Base-by-base conservation (phyloP, 805 yeast genomes). In the Ogataea saltuana region DNA sequence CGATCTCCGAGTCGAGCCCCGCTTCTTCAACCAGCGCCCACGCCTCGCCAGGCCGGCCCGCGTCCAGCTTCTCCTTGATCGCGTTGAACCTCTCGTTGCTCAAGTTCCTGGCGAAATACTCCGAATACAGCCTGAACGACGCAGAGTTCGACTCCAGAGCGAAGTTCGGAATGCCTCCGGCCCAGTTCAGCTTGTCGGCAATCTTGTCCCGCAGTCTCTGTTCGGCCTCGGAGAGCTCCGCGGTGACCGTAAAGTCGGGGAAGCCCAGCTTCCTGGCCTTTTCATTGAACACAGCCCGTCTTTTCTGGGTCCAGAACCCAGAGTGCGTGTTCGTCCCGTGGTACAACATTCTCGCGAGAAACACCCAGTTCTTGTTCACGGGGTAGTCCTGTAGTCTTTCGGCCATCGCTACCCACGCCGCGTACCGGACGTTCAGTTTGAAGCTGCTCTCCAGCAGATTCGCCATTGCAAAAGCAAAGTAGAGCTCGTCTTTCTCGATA, bases 301-400 rank as follows among this genome's bases (percentile, higher is more conserved):
- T 6, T 18, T 28, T 18, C 13, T 26, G 28, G 11, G 27, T 25
- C 44, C 44, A 41, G 13, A 33, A 33, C 18, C 44, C 44, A 9
- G 30, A 28, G 25, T 34, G 28, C 18, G 26, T 20, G 23, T 23
- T 11, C 22, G 39, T 33, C 35, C 28, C 35, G 16, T 11, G 10
- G 23, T 41, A 34, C 6, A 41, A 9, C 4, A 35, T 22, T 18
- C 29, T 18, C 12, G 18, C 28, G 6, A 41, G 12, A 13, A 19
- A 26, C 13, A 20, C 6, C 39, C 39, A 33, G 9, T 19, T 18
- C 20, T 15, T 13, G 17, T 18, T 41, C 18, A 34, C 44, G 1
- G 44, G 44, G 16, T 41, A 33, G 10, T 27, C 11, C 6, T 15
- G 19, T 18, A 41, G 22, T 8, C 23, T 17, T 12, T 41, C 39